A percentile compares a stretch with the other conserved stretches of the same genome.
phyloP scores from a whole-genome alignment of 768 basidiomycete species.

The Solioccasus polychromus region DNA sequence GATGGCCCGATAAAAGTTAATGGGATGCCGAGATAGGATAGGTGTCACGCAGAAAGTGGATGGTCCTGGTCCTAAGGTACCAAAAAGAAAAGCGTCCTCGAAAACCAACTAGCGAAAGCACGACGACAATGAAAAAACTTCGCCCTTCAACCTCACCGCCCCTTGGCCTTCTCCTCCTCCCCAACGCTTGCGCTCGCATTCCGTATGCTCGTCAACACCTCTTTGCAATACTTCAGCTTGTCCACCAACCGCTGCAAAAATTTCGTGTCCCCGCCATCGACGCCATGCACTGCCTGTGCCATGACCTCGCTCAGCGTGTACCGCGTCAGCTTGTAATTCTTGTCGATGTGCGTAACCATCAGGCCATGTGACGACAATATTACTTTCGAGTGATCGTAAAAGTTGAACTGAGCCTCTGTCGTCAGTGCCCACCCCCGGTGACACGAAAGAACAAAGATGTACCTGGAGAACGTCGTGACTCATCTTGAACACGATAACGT shows the following conservation, averaged over 20 bases:
- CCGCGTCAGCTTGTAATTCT: slow-evolving; percentile 74
- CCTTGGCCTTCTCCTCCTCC: slow-evolving; percentile 15
- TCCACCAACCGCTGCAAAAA: slow-evolving; percentile 64
- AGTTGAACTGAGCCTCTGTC: slow-evolving; percentile 76
- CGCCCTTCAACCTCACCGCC: slow-evolving; percentile 1
- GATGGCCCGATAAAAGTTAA: too few species aligned
- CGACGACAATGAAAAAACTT: too few species aligned
- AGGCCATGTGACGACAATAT: slow-evolving; percentile 81
- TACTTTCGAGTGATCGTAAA: slow-evolving; percentile 95
- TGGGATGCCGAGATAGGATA: too few species aligned
- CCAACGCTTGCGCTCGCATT: slow-evolving; percentile 49
- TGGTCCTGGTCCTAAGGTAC: too few species aligned
- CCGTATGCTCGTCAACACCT: slow-evolving; percentile 71
- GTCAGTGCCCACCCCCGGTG: background rate
- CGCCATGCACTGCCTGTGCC: slow-evolving; percentile 44
- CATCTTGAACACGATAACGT: slow-evolving; percentile 94
- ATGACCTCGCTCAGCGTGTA: slow-evolving; percentile 73
- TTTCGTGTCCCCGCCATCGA: slow-evolving; percentile 46
- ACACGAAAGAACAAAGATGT: slow-evolving; percentile 17
- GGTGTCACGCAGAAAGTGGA: too few species aligned
- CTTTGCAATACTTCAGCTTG: slow-evolving; percentile 85
- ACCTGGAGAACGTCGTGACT: slow-evolving; percentile 97
- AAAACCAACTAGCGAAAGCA: too few species aligned
- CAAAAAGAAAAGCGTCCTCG: too few species aligned
- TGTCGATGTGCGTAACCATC: slow-evolving; percentile 87